Conservation (phyloP, 345 rosid species). For the Psidium friedrichsthalianum region DNA sequence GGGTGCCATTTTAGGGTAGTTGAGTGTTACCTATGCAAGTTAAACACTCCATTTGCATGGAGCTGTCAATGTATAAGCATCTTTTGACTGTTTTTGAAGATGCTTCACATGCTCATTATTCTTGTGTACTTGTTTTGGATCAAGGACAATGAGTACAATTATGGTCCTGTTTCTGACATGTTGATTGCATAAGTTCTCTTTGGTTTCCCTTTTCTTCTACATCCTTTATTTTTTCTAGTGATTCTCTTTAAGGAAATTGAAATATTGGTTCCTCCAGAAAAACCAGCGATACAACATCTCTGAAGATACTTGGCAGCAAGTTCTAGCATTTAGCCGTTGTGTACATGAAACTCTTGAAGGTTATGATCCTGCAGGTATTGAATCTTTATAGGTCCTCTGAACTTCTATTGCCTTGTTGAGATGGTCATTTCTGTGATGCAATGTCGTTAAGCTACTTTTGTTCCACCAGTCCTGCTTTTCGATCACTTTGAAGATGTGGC, state of each 20-base stretch:
- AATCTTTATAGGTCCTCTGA: neutral
- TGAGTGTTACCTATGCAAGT: neutral
- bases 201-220: neutral
- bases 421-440: neutral
- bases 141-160: neutral
- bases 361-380: slow-evolving; percentile 89
- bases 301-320: slow-evolving; percentile 99
- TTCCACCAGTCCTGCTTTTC: neutral
- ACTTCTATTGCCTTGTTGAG: neutral
- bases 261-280: slow-evolving; percentile 26
- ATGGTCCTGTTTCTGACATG: neutral
- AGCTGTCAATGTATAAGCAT: neutral
- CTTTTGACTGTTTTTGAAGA: neutral
- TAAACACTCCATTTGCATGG: neutral
- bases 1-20: neutral
- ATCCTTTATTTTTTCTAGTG: neutral
- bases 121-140: neutral
- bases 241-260: neutral
- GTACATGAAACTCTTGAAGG: slow-evolving; percentile 92
- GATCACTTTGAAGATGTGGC: neutral
- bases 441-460: neutral
- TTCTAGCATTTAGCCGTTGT: slow-evolving; percentile 84
- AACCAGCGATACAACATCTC: slow-evolving; percentile 82
- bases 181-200: neutral
- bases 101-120: neutral